Base-by-base conservation (phyloP, 768 basidiomycete species). In the Mycena metata region DNA sequence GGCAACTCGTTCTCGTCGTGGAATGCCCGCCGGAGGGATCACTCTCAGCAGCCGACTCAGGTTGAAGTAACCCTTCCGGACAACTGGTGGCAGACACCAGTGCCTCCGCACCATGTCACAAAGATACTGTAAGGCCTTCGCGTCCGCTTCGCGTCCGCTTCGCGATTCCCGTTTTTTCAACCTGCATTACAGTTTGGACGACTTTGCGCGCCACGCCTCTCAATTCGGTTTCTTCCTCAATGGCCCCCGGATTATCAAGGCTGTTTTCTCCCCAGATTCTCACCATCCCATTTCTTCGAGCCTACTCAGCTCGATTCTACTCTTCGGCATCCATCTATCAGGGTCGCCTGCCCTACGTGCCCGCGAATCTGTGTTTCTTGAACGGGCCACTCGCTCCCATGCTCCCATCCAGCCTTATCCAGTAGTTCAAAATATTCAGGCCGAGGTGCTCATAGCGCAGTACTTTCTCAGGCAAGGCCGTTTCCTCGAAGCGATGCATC, bases 171-270 rank as follows among this genome's bases (percentile, higher is more conserved):
- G n/a, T n/a, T n/a, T n/a, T n/a, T n/a, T n/a, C n/a, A n/a, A n/a
- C n/a, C n/a, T n/a, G n/a, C n/a, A n/a, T n/a, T n/a, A n/a, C 36
- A 85, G 84, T 19, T 66, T 84, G 9, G 77, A 82, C 60, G 64
- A 75, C 19, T 82, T 89, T 69, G 64, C 83, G 1, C 81, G 79
- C 23, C 76, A 85, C 50, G 78, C 81, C 0, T 76, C 80, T 17
- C 80, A 84, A 50, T 70, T 86, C 47, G 84, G 84, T 1, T 81
- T 88, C 57, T 89, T 87, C 70, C 78, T 89, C 54, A 74, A 85
- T 64, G 78, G 33, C 64, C 76, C 21, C 78, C 85, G 24, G 80
- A 87, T 69, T 69, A 77, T 55, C 61, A 78, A 10, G 63, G 77
- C 67, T 61, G 49, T 70, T 68, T 62, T 54, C 70, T 64, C 75